phyloP scores from a whole-genome alignment of 2,329 filamentous ascomycete genomes.

The Xylariales sp. region DNA sequence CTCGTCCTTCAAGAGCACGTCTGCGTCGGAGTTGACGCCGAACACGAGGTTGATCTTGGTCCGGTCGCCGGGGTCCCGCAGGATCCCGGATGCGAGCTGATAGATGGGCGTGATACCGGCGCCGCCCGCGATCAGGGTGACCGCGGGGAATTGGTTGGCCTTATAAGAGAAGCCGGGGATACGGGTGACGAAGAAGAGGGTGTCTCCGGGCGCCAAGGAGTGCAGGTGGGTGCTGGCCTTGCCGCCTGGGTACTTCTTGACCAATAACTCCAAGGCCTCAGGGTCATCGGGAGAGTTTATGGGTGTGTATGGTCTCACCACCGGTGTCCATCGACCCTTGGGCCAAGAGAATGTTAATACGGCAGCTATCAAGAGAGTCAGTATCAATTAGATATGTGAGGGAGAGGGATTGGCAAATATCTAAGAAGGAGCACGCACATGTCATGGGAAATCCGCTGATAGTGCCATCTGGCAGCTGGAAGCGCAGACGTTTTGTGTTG shows the following conservation, averaged over 20 bases:
- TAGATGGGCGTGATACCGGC: slow-evolving; percentile 70
- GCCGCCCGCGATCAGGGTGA: slow-evolving; percentile 67
- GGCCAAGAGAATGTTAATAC: slow-evolving; percentile 59
- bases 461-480: slow-evolving; percentile 45
- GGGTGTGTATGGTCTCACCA: slow-evolving; percentile 63
- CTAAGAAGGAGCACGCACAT: too few relatives aligned
- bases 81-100: slow-evolving; percentile 58
- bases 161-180: slow-evolving; percentile 52
- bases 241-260: slow-evolving; percentile 66
- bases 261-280: slow-evolving; percentile 58
- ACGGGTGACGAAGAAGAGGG: slow-evolving; percentile 51
- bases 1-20: slow-evolving; percentile 55
- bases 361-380: slow-evolving; percentile 33
- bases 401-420: too few relatives aligned
- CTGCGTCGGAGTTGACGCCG: slow-evolving; percentile 60
- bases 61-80: slow-evolving; percentile 55
- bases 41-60: slow-evolving; percentile 63
- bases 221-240: slow-evolving; percentile 64
- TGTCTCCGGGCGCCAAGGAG: slow-evolving; percentile 57
- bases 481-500: slow-evolving; percentile 54
- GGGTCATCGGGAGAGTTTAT: slow-evolving; percentile 52
- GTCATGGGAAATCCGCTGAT: slow-evolving; percentile 46
- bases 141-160: slow-evolving; percentile 40
- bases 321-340: slow-evolving; percentile 51
- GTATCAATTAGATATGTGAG: background rate